phyloP scores from a whole-genome alignment of 345 rosid species.

The Mangifera indica region DNA sequence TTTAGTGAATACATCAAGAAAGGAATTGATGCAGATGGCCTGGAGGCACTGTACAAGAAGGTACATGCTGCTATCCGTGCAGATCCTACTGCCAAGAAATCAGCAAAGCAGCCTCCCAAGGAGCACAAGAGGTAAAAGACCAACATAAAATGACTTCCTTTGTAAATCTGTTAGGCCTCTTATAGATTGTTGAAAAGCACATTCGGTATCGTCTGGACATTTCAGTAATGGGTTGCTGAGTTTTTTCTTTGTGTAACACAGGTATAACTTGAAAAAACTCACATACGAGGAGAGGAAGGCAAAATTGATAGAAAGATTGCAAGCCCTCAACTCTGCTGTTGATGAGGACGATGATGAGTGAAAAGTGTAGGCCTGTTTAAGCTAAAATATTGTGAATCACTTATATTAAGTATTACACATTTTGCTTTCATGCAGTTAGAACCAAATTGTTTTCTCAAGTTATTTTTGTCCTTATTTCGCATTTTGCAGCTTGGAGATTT shows the following conservation, averaged over 20 bases:
- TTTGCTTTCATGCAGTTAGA: neutral
- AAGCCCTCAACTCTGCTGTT: constrained; percentile 51
- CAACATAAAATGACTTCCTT: neutral
- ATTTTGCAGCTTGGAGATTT: constrained; percentile 9
- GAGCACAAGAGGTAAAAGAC: constrained; percentile 56
- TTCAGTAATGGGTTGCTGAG: neutral
- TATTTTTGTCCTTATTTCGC: constrained; percentile 7
- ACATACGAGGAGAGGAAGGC: constrained; percentile 77
- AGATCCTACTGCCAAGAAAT: constrained; percentile 51
- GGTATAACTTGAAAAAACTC: constrained; percentile 78
- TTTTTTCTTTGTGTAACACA: constrained; percentile 23
- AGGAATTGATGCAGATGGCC: constrained; percentile 52
- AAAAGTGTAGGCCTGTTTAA: neutral
- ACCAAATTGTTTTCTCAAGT: neutral
- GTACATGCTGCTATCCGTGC: constrained; percentile 80
- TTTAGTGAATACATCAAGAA: constrained; percentile 55
- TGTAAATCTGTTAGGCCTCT: neutral
- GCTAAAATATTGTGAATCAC: neutral
- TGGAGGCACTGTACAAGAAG: constrained; percentile 63
- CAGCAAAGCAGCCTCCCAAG: constrained; percentile 50
- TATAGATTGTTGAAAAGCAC: no score
- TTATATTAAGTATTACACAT: neutral
- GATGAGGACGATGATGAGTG: constrained; percentile 52
- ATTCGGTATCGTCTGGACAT: neutral
- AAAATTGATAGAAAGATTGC: constrained; percentile 68